phyloP scores from a whole-genome alignment of 2,329 filamentous ascomycete genomes.

The Diaporthe humulicola region DNA sequence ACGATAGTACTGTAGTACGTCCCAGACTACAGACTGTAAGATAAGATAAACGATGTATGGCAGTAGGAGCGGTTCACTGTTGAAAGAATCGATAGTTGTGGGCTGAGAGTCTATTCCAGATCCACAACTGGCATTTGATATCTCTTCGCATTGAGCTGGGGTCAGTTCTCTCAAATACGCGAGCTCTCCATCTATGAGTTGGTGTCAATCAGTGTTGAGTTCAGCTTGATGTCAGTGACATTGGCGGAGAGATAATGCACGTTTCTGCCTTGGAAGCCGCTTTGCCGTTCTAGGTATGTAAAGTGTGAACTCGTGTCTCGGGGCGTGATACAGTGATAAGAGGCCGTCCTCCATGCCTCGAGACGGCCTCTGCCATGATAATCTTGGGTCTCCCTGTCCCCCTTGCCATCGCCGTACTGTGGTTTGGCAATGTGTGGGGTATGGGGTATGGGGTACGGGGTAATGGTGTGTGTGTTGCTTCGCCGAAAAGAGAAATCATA shows the following conservation, averaged over 20 bases:
- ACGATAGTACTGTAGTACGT: too few relatives aligned
- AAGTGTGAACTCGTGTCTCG: not conserved
- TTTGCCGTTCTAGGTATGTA: constrained; percentile 5
- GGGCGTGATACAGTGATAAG: not conserved
- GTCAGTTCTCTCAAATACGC: not conserved
- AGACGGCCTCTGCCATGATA: not conserved
- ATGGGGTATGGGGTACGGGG: not conserved
- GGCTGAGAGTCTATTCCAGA: not conserved
- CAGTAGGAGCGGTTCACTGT: not conserved
- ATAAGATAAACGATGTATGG: not conserved
- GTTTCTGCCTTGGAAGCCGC: not conserved
- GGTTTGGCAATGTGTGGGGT: not conserved
- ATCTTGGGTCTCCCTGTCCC: not conserved
- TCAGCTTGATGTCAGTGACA: not conserved
- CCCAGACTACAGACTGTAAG: not conserved
- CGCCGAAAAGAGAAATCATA: not conserved
- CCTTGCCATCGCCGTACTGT: not conserved
- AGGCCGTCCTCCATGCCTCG: not conserved
- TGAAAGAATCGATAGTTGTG: not conserved
- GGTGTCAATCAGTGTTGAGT: not conserved
- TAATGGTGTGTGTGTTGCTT: not conserved
- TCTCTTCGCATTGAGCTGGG: not conserved
- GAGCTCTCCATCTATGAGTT: not conserved
- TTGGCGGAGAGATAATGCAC: not conserved
- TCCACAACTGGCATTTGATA: not conserved